Evolutionary conservation across 805 yeast genomes (phyloP).

Genomic region (Candida montana): DNA sequence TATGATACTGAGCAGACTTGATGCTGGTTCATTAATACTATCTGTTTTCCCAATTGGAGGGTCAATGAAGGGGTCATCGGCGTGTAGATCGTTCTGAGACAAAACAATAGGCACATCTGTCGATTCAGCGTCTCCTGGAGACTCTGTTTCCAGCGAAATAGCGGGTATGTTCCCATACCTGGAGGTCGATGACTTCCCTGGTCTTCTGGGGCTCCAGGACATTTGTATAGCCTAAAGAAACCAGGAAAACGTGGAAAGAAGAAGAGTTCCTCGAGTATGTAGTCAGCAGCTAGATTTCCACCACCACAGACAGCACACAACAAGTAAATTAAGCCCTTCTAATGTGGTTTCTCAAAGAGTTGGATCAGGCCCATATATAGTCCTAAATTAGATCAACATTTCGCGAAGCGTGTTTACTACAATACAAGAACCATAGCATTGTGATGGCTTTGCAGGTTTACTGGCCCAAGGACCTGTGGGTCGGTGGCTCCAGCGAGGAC

Average conservation of each 20-base stretch:
- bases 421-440: no score
- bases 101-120: not conserved
- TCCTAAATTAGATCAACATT: no score
- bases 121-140: not conserved
- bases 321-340: no score
- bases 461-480: slow-evolving; percentile 29
- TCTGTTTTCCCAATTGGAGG: no score
- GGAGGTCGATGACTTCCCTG: not conserved
- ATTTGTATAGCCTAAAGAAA: not conserved
- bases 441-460: slow-evolving; percentile 21
- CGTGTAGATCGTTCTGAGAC: not conserved
- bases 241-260: no score
- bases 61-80: not conserved
- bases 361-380: no score
- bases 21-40: no score
- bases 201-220: not conserved
- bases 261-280: no score
- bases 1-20: no score
- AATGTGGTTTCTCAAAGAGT: no score
- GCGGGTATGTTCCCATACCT: slow-evolving; percentile 9
- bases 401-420: slow-evolving; percentile 1
- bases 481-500: slow-evolving; percentile 8
- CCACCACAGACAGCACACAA: no score
- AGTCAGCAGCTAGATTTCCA: no score
- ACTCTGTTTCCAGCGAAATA: slow-evolving; percentile 5